Evolutionary conservation across 805 yeast species (phyloP).

Genomic region (Lachancea sp.): DNA sequence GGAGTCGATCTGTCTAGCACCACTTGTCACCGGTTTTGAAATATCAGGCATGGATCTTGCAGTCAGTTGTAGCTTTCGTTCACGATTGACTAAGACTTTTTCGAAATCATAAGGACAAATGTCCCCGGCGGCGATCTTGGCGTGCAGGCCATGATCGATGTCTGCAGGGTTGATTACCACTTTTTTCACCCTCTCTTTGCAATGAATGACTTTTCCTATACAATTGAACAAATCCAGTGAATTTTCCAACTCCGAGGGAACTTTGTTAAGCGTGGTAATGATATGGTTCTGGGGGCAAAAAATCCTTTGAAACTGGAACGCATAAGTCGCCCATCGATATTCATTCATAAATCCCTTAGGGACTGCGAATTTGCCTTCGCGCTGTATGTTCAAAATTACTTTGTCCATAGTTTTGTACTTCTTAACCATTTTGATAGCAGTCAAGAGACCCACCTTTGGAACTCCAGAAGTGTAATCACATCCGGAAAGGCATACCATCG

Average conservation of each 20-base stretch:
- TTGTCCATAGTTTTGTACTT: conserved; percentile 47
- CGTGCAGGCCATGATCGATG: conserved; percentile 44
- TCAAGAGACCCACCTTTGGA: conserved; percentile 70
- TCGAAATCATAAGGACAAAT: conserved; percentile 49
- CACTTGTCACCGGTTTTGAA: background rate
- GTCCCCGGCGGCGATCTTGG: conserved; percentile 54
- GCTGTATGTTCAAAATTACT: conserved; percentile 47
- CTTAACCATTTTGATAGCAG: conserved; percentile 58
- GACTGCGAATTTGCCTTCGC: conserved; percentile 52
- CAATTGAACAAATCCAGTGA: conserved; percentile 34
- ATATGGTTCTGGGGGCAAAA: conserved; percentile 52
- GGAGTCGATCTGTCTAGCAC: conserved; percentile 16
- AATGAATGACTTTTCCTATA: conserved; percentile 34
- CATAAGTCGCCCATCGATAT: conserved; percentile 59
- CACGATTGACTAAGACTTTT: conserved; percentile 32
- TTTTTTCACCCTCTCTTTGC: conserved; percentile 14
- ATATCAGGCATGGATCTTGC: conserved; percentile 23
- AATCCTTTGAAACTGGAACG: conserved; percentile 82
- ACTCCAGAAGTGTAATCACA: conserved; percentile 94
- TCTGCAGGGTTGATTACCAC: conserved; percentile 27
- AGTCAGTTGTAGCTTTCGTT: conserved; percentile 22
- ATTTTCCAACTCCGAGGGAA: conserved; percentile 37
- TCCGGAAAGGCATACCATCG: conserved; percentile 85
- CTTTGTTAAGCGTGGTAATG: conserved; percentile 53
- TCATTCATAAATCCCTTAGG: conserved; percentile 57